These are phyloP conservation scores for Kokia cookei DNA, from an alignment of 441 rosid genomes.

Conservation along the genomic window DNA sequence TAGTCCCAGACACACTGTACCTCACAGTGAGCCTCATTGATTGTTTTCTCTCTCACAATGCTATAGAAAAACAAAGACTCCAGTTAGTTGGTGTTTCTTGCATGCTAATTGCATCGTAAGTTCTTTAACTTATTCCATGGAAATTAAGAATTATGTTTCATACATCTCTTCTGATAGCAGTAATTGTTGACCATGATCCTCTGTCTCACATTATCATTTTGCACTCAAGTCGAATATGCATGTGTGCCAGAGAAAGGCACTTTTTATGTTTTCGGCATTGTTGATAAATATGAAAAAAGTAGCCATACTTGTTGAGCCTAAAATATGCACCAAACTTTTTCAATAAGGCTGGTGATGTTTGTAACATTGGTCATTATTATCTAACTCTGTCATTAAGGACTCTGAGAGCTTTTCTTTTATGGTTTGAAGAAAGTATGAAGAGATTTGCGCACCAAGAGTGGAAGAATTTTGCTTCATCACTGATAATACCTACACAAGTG, in stretches of 20 bases:
- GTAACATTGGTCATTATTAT: background rate
- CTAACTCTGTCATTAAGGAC: background rate
- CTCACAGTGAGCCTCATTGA: conserved; percentile 93
- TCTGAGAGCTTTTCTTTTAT: background rate
- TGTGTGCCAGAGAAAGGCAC: background rate
- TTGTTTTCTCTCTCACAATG: conserved; percentile 67
- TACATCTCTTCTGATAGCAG: background rate
- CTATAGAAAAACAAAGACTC: conserved; percentile 73
- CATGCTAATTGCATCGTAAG: conserved; percentile 99
- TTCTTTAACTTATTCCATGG: conserved; percentile 3
- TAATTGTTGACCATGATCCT: no score
- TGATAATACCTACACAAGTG: conserved; percentile 58
- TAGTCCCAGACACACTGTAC: conserved; percentile 92
- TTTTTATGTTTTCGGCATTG: background rate
- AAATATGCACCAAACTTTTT: background rate
- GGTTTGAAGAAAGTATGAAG: conserved; percentile 58
- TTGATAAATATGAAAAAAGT: background rate
- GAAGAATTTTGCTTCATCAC: conserved; percentile 76
- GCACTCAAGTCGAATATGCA: background rate
- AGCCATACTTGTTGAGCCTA: background rate
- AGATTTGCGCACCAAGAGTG: conserved; percentile 60
- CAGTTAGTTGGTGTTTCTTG: conserved; percentile 93
- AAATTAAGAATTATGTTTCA: background rate
- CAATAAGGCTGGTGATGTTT: background rate
- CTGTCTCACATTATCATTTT: no score